These are phyloP conservation scores for Coniella vitis DNA, from an alignment of 2,329 filamentous ascomycete genomes.

Conservation along the genomic window DNA sequence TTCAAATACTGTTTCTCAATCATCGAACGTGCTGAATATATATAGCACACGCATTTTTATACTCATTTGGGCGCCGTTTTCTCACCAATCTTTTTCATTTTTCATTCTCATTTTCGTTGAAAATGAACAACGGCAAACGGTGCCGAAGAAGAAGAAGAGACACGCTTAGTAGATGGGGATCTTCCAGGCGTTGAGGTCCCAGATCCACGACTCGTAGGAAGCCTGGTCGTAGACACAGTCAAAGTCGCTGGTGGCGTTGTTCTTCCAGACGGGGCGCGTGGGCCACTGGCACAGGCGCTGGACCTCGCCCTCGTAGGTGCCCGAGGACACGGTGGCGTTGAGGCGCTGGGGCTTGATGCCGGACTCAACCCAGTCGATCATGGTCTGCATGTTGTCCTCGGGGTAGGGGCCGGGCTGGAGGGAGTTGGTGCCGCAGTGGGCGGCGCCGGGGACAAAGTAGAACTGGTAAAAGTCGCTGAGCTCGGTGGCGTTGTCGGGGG, in stretches of 20 bases:
- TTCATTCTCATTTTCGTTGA: no score
- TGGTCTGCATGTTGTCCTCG: constrained; percentile 60
- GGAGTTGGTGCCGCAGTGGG: constrained; percentile 41
- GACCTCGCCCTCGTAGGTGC: constrained; percentile 25
- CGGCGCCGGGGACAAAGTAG: constrained; percentile 47
- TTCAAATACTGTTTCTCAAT: not conserved
- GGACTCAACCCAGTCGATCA: constrained; percentile 63
- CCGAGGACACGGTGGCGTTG: constrained; percentile 30
- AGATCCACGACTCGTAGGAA: constrained; percentile 17
- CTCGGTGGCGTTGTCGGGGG: constrained; percentile 31
- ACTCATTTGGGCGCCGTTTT: no score
- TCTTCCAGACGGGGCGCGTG: constrained; percentile 19
- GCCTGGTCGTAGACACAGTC: constrained; percentile 16
- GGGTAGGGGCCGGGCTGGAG: constrained; percentile 39
- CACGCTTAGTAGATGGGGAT: constrained; percentile 15
- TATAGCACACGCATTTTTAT: not conserved
- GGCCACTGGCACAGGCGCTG: constrained; percentile 34
- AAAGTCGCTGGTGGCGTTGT: constrained; percentile 10
- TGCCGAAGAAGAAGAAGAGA: not conserved
- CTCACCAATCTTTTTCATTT: no score
- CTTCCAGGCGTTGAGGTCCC: constrained; percentile 15
- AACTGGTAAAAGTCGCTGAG: constrained; percentile 48
- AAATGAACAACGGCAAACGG: not conserved
- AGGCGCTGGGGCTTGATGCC: constrained; percentile 31
- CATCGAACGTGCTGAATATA: not conserved